Base-by-base conservation (phyloP, 768 basidiomycete genomes). In the Fibroporia radiculosa region DNA sequence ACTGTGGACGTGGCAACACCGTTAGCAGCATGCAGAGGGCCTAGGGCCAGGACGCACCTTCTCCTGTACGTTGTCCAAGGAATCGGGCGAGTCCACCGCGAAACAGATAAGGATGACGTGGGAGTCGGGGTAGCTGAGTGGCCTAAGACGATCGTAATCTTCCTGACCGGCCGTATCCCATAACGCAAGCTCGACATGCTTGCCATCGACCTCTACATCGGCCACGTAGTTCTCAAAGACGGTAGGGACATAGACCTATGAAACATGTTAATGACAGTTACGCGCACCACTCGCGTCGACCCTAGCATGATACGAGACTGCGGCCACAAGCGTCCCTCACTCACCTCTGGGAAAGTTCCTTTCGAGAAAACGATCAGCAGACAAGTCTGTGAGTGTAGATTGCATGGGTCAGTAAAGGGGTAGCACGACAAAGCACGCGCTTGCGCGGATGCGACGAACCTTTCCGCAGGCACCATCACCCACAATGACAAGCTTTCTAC, bases 121-220 rank as follows among this genome's bases (percentile, higher is more conserved):
- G n/a, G 92, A 93, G 71, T 98, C 95, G 45, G 95, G 95, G 70
- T 99, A 99, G 58, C 86, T 90, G 62, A 99, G 80, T 49, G 96
- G 96, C 45, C 96, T 80, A 55, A 99, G 89, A 58, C 95, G 89
- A 68, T 98, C 96, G 66, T 98, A 98, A 66, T 98, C 96, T 69
- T 97, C 95, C 66, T 98, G 95, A 43, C 96, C 96, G 26, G 96
- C 95, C 42, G 96, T 98, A 93, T 98, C 96, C 96, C 96, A 98
- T 57, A 99, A 71, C 23, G 96, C 95, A 58, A 99, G 76, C 69
- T 99, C 96, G 57, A 98, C 93, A 62, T 93, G 90, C 72, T 95
- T 98, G 56, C 90, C 90, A 60, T 98, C 95, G 50, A 98, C 93
- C 66, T 97, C 92, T 40, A 98, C 93, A 65, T 98, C 93, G 56